phyloP scores from a whole-genome alignment of 208 protist species.

The Willaertia magna region DNA sequence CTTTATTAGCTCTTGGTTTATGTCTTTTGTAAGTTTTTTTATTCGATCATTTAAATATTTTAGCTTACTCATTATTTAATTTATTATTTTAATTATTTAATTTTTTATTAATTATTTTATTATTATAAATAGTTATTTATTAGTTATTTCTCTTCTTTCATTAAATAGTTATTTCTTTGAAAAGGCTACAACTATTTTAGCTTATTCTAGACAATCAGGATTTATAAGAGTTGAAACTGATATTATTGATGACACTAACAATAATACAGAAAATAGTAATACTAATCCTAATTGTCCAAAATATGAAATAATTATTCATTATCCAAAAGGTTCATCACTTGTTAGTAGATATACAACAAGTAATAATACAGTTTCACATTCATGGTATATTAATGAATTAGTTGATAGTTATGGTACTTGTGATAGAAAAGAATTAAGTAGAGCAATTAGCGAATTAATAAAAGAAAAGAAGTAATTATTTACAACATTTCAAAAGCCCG shows the following conservation, averaged over 20 bases:
- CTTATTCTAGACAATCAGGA: neutral
- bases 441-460: neutral
- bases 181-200: neutral
- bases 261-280: neutral
- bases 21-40: neutral
- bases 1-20: neutral
- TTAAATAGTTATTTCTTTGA: neutral
- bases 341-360: neutral
- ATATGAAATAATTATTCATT: neutral
- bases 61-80: no score
- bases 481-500: no score
- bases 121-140: neutral
- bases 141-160: neutral
- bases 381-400: neutral
- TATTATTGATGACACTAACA: neutral
- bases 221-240: neutral
- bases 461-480: neutral
- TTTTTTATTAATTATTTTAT: neutral
- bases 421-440: neutral
- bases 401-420: neutral
- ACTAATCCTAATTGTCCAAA: neutral
- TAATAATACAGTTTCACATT: neutral
- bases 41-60: neutral
- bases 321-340: neutral
- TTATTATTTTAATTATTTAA: no score